phyloP scores from a whole-genome alignment of 1,284 basidiomycete species.

The Heterobasidion parviporum region DNA sequence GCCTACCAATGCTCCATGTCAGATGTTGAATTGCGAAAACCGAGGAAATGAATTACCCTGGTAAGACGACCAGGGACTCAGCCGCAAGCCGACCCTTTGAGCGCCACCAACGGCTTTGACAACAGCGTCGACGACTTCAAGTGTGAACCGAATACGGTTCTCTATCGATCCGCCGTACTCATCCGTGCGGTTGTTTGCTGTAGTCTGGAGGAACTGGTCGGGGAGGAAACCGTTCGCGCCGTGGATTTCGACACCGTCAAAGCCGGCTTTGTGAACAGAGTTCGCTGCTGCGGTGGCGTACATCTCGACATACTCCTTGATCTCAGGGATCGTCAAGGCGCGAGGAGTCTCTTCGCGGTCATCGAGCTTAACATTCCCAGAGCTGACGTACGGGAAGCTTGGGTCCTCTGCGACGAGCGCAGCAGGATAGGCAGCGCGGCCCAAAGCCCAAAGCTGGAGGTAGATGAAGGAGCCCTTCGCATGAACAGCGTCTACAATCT shows the following conservation, averaged over 20 bases:
- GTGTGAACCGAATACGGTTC: slow-evolving; percentile 42
- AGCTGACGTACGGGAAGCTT: slow-evolving; percentile 27
- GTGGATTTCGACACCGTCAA: slow-evolving; percentile 31
- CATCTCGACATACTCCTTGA: slow-evolving; percentile 17
- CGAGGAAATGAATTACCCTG: slow-evolving; percentile 12
- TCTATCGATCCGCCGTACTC: slow-evolving; percentile 50
- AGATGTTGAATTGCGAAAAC: background rate
- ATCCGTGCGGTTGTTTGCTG: slow-evolving; percentile 47
- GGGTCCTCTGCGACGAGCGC: slow-evolving; percentile 20
- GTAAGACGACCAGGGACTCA: slow-evolving; percentile 30
- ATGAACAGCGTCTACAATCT: slow-evolving; percentile 31
- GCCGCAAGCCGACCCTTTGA: slow-evolving; percentile 29
- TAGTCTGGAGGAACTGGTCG: slow-evolving; percentile 31
- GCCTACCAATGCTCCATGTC: slow-evolving; percentile 1
- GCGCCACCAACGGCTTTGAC: slow-evolving; percentile 16
- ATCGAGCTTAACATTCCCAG: slow-evolving; percentile 35
- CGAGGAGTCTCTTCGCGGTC: slow-evolving; percentile 18
- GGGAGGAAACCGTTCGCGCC: slow-evolving; percentile 33
- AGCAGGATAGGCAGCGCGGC: slow-evolving; percentile 22
- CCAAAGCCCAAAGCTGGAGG: slow-evolving; percentile 38
- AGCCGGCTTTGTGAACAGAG: slow-evolving; percentile 19
- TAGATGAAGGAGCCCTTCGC: slow-evolving; percentile 29
- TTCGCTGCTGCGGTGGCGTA: slow-evolving; percentile 17
- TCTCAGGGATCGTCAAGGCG: slow-evolving; percentile 17
- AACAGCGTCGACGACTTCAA: slow-evolving; percentile 33